Percentiles rank a stretch among this genome's conserved stretches.
Conservation (phyloP, 169 alveolate species). For the Eimeria sp. region DNA sequence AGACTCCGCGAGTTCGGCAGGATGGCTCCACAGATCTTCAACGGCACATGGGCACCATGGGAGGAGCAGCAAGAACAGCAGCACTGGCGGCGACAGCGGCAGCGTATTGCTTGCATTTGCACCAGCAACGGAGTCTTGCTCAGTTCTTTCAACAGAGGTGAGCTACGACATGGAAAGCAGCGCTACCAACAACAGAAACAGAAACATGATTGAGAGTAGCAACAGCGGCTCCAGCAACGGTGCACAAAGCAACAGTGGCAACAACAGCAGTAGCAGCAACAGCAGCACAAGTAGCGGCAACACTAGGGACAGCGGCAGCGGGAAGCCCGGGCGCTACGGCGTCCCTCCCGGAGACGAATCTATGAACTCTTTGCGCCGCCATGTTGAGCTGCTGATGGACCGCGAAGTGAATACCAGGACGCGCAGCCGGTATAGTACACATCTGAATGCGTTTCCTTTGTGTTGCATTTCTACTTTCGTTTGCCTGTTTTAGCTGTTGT, state of each 20-base stretch:
- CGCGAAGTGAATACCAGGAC: constrained; percentile 51
- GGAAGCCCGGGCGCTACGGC: constrained; percentile 7
- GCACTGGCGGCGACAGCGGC: neutral
- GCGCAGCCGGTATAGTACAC: constrained; percentile 47
- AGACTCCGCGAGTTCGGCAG: neutral
- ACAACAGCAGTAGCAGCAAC: neutral
- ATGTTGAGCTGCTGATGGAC: constrained; percentile 70
- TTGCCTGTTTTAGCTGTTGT: neutral
- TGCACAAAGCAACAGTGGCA: neutral
- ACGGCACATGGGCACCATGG: neutral
- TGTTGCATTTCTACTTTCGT: neutral
- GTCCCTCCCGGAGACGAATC: constrained; percentile 55
- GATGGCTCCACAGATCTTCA: neutral
- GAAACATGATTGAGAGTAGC: neutral
- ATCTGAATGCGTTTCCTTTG: neutral
- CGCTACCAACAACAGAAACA: neutral
- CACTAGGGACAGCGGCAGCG: neutral
- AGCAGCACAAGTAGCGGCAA: neutral
- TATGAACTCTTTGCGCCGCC: constrained; percentile 52
- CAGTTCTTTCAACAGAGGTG: neutral
- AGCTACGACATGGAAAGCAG: neutral
- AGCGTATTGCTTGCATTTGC: neutral
- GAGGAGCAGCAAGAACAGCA: constrained; percentile 34
- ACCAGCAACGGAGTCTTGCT: neutral
- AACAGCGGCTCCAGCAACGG: constrained; percentile 26